phyloP scores from a whole-genome alignment of 2,329 filamentous ascomycete species.

The Colletotrichum costaricense region DNA sequence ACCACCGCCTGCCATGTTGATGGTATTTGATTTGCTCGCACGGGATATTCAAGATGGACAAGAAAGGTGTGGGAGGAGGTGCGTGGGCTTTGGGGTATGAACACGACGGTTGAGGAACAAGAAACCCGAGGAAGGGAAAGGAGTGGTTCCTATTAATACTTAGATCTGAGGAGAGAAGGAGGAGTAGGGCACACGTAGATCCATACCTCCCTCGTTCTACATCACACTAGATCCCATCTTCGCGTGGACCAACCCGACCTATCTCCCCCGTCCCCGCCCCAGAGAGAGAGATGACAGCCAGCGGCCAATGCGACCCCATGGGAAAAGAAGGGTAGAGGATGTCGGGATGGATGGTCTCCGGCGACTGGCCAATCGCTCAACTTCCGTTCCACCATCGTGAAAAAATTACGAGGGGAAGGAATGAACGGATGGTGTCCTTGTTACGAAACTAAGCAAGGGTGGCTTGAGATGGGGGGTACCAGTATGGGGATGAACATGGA shows the following conservation, averaged over 20 bases:
- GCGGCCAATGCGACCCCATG: slow-evolving; percentile 28
- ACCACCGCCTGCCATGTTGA: slow-evolving; percentile 47
- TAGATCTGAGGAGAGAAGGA: neutral
- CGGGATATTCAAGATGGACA: neutral
- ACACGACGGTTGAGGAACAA: slow-evolving; percentile 23
- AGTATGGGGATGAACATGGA: slow-evolving; percentile 32
- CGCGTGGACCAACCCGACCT: neutral
- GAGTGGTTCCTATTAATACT: slow-evolving; percentile 27
- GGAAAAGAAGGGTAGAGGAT: slow-evolving; percentile 7
- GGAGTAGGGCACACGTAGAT: neutral
- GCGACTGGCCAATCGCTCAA: slow-evolving; percentile 25
- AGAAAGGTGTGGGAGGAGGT: neutral
- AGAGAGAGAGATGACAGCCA: slow-evolving; percentile 21
- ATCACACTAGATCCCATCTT: slow-evolving; percentile 17
- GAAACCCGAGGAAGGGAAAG: neutral
- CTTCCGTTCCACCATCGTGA: slow-evolving; percentile 28
- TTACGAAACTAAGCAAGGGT: slow-evolving; percentile 22
- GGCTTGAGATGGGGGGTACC: neutral
- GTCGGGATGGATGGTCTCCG: neutral
- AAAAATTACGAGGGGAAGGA: slow-evolving; percentile 12
- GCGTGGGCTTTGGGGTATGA: slow-evolving; percentile 19
- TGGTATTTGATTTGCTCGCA: slow-evolving; percentile 4
- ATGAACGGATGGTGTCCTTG: neutral
- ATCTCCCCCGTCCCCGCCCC: neutral
- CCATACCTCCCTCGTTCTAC: neutral